Conservation (phyloP, 768 basidiomycete species). For the Lepiota venenata region DNA sequence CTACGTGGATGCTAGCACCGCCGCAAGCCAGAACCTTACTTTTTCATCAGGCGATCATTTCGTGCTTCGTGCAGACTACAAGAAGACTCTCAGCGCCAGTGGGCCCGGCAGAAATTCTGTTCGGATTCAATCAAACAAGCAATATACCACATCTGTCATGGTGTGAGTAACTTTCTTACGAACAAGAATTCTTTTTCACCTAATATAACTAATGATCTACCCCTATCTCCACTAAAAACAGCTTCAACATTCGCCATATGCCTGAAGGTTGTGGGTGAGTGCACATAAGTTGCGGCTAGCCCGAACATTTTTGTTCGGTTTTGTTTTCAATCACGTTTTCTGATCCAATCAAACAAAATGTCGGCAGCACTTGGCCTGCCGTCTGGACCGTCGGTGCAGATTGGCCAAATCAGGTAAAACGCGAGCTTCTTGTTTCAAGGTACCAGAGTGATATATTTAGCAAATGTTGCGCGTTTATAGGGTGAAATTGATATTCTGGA, state of each 20-base stretch:
- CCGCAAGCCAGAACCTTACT: constrained; percentile 52
- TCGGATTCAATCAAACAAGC: constrained; percentile 49
- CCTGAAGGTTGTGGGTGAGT: constrained; percentile 50
- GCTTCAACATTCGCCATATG: constrained; percentile 46
- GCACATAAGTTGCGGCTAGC: too few species aligned
- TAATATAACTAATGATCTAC: neutral
- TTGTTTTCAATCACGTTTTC: neutral
- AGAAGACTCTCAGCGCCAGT: constrained; percentile 38
- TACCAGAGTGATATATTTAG: constrained; percentile 4
- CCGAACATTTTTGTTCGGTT: constrained; percentile 7
- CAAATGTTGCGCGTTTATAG: constrained; percentile 17
- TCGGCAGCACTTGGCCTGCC: constrained; percentile 44
- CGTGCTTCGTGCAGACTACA: constrained; percentile 53
- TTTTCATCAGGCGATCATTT: constrained; percentile 50
- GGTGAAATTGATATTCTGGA: constrained; percentile 55
- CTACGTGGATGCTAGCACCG: constrained; percentile 45
- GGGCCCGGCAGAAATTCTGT: constrained; percentile 60
- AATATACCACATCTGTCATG: constrained; percentile 49
- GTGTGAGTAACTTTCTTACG: constrained; percentile 33
- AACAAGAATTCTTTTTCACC: neutral
- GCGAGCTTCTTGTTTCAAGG: constrained; percentile 13
- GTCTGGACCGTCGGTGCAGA: constrained; percentile 35
- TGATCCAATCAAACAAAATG: neutral
- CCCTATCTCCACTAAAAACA: constrained; percentile 2
- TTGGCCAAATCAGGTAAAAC: constrained; percentile 26